Percentiles rank a stretch among this genome's conserved stretches.
Conservation (phyloP, 2,329 filamentous ascomycete genomes). For the Aureobasidium uvarum region DNA sequence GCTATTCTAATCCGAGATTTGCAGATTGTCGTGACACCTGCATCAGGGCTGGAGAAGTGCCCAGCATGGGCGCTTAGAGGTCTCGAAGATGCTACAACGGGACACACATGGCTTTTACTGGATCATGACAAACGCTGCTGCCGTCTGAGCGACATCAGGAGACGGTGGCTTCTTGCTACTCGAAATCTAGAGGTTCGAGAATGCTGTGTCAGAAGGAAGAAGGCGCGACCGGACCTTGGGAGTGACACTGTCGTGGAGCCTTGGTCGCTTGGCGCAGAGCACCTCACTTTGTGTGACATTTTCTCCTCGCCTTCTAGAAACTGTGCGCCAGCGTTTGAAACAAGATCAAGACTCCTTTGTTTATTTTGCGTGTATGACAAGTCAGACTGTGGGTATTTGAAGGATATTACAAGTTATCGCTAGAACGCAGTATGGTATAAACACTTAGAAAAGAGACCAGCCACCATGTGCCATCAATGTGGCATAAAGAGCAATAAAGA, state of each 20-base stretch:
- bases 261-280: background rate
- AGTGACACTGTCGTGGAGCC: conserved; percentile 5
- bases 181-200: no score
- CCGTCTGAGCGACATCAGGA: background rate
- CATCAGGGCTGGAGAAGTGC: conserved; percentile 10
- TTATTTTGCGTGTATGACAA: background rate
- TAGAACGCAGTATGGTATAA: conserved; percentile 3
- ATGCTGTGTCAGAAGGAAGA: background rate
- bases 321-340: background rate
- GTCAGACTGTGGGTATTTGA: background rate
- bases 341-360: background rate
- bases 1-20: conserved; percentile 20
- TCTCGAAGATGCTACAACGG: background rate
- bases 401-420: conserved; percentile 24
- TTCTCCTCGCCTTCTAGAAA: background rate
- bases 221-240: background rate
- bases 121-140: background rate
- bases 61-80: conserved; percentile 9
- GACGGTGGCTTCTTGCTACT: background rate
- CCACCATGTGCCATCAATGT: background rate
- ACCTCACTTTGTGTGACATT: conserved; percentile 11
- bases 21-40: conserved; percentile 16
- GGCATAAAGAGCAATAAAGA: background rate
- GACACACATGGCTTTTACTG: background rate
- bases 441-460: background rate